These are phyloP conservation scores for Penstemon eatonii DNA, from an alignment of 257 asterid species.

Conservation along the genomic window DNA sequence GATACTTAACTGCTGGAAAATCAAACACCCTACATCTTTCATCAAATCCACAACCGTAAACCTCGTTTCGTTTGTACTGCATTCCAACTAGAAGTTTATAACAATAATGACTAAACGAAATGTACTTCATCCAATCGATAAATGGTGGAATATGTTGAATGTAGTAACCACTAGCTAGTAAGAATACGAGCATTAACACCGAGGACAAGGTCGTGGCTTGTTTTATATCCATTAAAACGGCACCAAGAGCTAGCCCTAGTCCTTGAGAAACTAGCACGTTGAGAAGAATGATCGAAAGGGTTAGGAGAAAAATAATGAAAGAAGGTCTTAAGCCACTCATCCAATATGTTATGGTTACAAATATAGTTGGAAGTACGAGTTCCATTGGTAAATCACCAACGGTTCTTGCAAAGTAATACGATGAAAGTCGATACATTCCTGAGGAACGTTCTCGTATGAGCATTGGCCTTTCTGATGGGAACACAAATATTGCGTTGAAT, in stretches of 20 bases:
- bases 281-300: conserved; percentile 57
- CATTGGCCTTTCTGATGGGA: conserved; percentile 74
- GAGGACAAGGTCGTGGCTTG: conserved; percentile 69
- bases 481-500: conserved; percentile 65
- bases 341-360: conserved; percentile 69
- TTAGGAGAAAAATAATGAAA: conserved; percentile 45
- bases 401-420: conserved; percentile 70
- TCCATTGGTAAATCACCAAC: conserved; percentile 86
- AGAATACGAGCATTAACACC: conserved; percentile 68
- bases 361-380: conserved; percentile 75
- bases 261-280: conserved; percentile 83
- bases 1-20: conserved; percentile 61
- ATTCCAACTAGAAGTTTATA: conserved; percentile 73
- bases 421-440: conserved; percentile 75
- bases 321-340: conserved; percentile 84
- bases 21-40: conserved; percentile 51
- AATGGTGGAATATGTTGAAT: conserved; percentile 72
- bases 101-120: conserved; percentile 69
- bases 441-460: conserved; percentile 65
- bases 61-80: conserved; percentile 54
- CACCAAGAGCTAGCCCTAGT: conserved; percentile 86
- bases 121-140: conserved; percentile 65
- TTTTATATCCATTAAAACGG: conserved; percentile 71
- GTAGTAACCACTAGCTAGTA: conserved; percentile 77
- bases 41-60: conserved; percentile 59